Percentiles rank a stretch among this genome's conserved stretches.
phyloP scores from a whole-genome alignment of 371 early-diverging fungal species.

The Apophysomyces ossiformis region DNA sequence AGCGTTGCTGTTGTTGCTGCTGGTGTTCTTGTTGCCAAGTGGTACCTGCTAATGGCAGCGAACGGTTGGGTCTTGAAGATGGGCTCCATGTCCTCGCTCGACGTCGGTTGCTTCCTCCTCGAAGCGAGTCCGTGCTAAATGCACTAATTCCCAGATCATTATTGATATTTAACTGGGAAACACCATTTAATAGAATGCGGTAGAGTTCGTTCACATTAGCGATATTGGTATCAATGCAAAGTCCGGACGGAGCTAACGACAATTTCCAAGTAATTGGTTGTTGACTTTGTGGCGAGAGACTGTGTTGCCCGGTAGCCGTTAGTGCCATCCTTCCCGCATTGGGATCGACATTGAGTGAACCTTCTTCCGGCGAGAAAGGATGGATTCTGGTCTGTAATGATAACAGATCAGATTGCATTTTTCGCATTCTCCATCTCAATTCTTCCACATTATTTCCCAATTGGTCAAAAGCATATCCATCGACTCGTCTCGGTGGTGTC shows the following conservation, averaged over 20 bases:
- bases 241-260: slow-evolving; percentile 52
- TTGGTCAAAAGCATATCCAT: slow-evolving; percentile 54
- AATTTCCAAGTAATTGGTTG: slow-evolving; percentile 52
- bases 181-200: slow-evolving; percentile 29
- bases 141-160: slow-evolving; percentile 9
- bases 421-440: slow-evolving; percentile 42
- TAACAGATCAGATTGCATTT: slow-evolving; percentile 42
- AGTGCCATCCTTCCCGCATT: neutral
- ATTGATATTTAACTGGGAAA: slow-evolving; percentile 7
- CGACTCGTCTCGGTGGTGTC: slow-evolving; percentile 49
- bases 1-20: slow-evolving; percentile 22
- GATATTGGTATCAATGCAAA: slow-evolving; percentile 54
- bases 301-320: slow-evolving; percentile 4
- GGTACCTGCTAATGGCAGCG: slow-evolving; percentile 1
- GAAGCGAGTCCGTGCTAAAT: slow-evolving; percentile 19
- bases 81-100: slow-evolving; percentile 14
- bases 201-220: slow-evolving; percentile 52
- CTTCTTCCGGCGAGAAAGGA: slow-evolving; percentile 31
- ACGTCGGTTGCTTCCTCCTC: slow-evolving; percentile 13
- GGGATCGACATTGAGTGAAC: slow-evolving; percentile 7
- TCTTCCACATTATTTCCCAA: slow-evolving; percentile 47
- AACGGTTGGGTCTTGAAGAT: neutral
- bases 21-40: neutral
- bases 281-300: slow-evolving; percentile 13
- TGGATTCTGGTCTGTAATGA: slow-evolving; percentile 42